A percentile compares a stretch with the other conserved stretches of the same genome.
These are phyloP conservation scores for Serendipita sp. DNA, from an alignment of 768 basidiomycete species.

Conservation along the genomic window DNA sequence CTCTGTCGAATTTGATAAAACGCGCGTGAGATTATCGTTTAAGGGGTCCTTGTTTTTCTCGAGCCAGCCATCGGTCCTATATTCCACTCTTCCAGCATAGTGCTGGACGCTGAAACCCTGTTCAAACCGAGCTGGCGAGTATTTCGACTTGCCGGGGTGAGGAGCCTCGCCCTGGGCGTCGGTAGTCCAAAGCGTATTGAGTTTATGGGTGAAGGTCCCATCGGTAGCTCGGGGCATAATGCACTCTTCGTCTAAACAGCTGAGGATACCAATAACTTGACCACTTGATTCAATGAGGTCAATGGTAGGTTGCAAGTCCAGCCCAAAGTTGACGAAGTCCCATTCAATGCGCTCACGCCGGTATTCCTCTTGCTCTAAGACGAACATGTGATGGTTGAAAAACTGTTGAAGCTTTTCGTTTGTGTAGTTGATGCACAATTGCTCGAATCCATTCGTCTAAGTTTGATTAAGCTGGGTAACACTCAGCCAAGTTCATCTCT, in stretches of 20 bases:
- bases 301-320: constrained; percentile 95
- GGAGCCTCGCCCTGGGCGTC: constrained; percentile 25
- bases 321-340: constrained; percentile 95
- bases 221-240: constrained; percentile 99
- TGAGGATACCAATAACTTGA: constrained; percentile 69
- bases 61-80: constrained; percentile 89
- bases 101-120: constrained; percentile 83
- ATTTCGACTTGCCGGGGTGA: constrained; percentile 71
- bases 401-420: constrained; percentile 98
- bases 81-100: constrained; percentile 94
- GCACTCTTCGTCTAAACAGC: constrained; percentile 91
- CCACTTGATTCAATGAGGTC: constrained; percentile 84
- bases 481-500: not conserved
- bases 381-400: constrained; percentile 99
- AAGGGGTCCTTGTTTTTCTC: constrained; percentile 99
- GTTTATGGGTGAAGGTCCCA: constrained; percentile 83
- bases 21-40: constrained; percentile 85
- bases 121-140: constrained; percentile 72
- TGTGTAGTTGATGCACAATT: constrained; percentile 95
- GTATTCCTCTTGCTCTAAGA: constrained; percentile 98
- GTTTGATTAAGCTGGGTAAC: not conserved
- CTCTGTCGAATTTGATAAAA: constrained; percentile 70
- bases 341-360: constrained; percentile 90
- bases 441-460: constrained; percentile 83
- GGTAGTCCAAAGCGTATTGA: constrained; percentile 58